Conservation (phyloP, 2,329 filamentous ascomycete species). For the Verticillium zaregamsianum region DNA sequence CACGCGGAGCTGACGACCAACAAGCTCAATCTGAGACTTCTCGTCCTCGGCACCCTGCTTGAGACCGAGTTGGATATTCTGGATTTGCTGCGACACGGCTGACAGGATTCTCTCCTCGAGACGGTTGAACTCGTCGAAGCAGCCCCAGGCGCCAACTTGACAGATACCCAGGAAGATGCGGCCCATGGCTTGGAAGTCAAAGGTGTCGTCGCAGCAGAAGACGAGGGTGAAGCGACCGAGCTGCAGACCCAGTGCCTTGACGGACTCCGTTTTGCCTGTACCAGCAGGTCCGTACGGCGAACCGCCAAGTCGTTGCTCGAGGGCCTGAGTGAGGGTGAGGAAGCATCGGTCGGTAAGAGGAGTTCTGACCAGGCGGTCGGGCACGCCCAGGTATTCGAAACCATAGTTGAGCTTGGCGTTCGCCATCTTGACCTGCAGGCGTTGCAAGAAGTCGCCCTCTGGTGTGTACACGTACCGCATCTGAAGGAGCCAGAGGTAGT, state of each 20-base stretch:
- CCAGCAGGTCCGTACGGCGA: constrained; percentile 96
- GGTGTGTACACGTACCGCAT: constrained; percentile 93
- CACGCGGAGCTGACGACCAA: constrained; percentile 84
- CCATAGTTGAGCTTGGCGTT: constrained; percentile 94
- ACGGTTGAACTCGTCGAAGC: constrained; percentile 99
- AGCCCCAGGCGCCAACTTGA: constrained; percentile 98
- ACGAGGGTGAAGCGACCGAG: constrained; percentile 96
- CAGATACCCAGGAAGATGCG: constrained; percentile 99
- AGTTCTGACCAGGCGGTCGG: constrained; percentile 92
- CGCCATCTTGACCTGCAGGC: constrained; percentile 90
- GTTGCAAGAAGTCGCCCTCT: constrained; percentile 75
- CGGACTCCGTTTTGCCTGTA: constrained; percentile 98
- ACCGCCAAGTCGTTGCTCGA: constrained; percentile 91
- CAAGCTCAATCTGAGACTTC: constrained; percentile 86
- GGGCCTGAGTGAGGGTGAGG: constrained; percentile 91
- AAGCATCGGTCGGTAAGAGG: constrained; percentile 98
- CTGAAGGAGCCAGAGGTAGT: constrained; percentile 91
- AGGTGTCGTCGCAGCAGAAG: constrained; percentile 99
- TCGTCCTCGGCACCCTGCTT: constrained; percentile 79
- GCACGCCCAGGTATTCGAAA: constrained; percentile 96
- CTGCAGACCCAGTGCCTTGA: constrained; percentile 95
- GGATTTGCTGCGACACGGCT: constrained; percentile 97
- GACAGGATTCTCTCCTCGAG: constrained; percentile 96
- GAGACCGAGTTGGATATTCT: constrained; percentile 96
- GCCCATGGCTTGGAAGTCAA: constrained; percentile 99